These are phyloP conservation scores for Apocynum venetum DNA, from an alignment of 257 asterid genomes.

Conservation along the genomic window DNA sequence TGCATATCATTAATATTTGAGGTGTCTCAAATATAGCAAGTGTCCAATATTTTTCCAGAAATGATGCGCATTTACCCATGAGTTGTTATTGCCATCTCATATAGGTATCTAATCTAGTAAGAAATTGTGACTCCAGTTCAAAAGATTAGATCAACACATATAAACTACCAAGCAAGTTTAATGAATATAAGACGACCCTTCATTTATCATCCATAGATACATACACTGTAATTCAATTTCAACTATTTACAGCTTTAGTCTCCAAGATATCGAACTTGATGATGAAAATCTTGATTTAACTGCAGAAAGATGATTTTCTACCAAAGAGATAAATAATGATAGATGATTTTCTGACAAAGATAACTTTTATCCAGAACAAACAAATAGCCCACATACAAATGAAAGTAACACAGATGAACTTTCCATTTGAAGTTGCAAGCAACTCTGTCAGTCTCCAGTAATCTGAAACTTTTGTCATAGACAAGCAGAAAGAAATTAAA, in stretches of 20 bases:
- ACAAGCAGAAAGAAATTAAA: not conserved
- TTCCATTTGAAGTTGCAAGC: not conserved
- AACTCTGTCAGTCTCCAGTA: not conserved
- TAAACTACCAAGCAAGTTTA: not conserved
- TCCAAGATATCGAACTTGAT: not conserved
- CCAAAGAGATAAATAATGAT: not conserved
- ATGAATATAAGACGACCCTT: not conserved
- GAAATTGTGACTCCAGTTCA: not conserved
- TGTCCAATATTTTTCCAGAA: not conserved
- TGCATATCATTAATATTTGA: not conserved
- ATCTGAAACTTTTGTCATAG: not conserved
- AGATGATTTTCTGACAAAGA: not conserved
- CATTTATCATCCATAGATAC: not conserved
- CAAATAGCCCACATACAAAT: not conserved
- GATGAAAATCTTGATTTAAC: not conserved
- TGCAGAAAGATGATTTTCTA: not conserved
- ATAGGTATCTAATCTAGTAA: not conserved
- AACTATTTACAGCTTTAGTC: not conserved
- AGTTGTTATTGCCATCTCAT: not conserved
- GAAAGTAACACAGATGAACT: not conserved
- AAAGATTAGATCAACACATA: not conserved
- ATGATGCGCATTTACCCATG: not conserved
- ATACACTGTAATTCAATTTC: not conserved
- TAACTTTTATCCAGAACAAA: not conserved
- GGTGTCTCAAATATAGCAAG: not conserved